Evolutionary conservation across 371 early-diverging fungal genomes (phyloP).

Genomic region (Lichtheimia corymbifera): DNA sequence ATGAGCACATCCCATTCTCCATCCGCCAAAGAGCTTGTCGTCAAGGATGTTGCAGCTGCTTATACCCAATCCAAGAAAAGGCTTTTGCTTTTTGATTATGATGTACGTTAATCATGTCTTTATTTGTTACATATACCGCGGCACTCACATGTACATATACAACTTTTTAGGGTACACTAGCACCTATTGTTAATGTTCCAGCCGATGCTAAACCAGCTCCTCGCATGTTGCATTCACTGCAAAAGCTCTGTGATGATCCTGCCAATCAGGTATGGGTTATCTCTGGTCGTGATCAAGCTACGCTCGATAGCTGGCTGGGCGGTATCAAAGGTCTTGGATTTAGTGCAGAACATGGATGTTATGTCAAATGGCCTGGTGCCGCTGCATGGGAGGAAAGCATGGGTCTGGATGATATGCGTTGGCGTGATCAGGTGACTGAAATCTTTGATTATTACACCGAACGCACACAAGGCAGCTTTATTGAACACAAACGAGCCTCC

Average conservation of each 20-base stretch:
- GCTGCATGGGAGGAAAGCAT: slow-evolving; percentile 82
- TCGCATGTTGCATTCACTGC: slow-evolving; percentile 62
- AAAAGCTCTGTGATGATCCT: slow-evolving; percentile 67
- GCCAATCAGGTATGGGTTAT: slow-evolving; percentile 89
- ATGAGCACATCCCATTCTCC: slow-evolving; percentile 45
- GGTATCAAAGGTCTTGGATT: slow-evolving; percentile 69
- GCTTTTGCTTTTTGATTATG: slow-evolving; percentile 86
- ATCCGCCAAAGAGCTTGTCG: slow-evolving; percentile 69
- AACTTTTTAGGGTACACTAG: slow-evolving; percentile 77
- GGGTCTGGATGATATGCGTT: slow-evolving; percentile 81
- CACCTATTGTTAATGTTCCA: slow-evolving; percentile 70
- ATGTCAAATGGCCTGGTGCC: slow-evolving; percentile 75
- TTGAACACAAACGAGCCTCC: slow-evolving; percentile 82
- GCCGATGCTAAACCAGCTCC: slow-evolving; percentile 69
- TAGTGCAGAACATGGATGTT: slow-evolving; percentile 95
- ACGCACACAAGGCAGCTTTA: slow-evolving; percentile 85
- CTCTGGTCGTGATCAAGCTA: slow-evolving; percentile 86
- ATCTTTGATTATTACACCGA: slow-evolving; percentile 91
- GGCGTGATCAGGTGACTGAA: slow-evolving; percentile 90
- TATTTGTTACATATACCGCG: neutral
- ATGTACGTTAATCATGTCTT: slow-evolving; percentile 41
- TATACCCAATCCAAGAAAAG: slow-evolving; percentile 64
- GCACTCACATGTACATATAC: neutral
- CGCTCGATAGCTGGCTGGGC: slow-evolving; percentile 88
- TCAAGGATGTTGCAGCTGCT: slow-evolving; percentile 27